Percentiles rank a stretch among this genome's conserved stretches.
Conservation (phyloP, 139 green algal species). For the Asterochloris erici region DNA sequence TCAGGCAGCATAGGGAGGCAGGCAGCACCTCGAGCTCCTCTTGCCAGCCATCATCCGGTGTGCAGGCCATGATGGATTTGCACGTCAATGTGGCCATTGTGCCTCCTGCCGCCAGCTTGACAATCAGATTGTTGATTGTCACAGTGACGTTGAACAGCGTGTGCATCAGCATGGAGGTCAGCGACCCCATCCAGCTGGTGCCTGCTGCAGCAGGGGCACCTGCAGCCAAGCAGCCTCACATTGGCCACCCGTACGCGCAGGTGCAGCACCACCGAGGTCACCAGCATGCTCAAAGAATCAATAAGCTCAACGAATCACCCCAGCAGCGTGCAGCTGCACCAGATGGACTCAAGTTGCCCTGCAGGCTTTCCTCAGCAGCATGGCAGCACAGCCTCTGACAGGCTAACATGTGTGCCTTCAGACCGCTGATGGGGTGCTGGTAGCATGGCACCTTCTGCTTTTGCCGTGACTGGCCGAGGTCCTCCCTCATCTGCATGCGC, state of each 20-base stretch:
- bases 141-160: conserved; percentile 40
- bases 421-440: too few relatives aligned
- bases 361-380: not conserved
- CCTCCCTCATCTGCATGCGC: not conserved
- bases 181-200: conserved; percentile 24
- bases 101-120: conserved; percentile 28
- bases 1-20: not conserved
- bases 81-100: conserved; percentile 28
- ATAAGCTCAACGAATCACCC: not conserved
- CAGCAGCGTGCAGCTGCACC: not conserved
- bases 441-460: too few relatives aligned
- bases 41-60: conserved; percentile 23
- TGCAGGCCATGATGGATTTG: conserved; percentile 27
- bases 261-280: too few relatives aligned
- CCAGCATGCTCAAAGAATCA: too few relatives aligned
- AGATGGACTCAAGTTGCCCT: not conserved
- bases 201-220: not conserved
- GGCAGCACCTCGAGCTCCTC: conserved; percentile 14
- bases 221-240: not conserved
- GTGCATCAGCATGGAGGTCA: conserved; percentile 36
- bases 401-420: too few relatives aligned
- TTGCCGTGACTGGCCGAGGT: not conserved
- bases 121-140: conserved; percentile 41
- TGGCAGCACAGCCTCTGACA: not conserved
- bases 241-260: too few relatives aligned